phyloP scores from a whole-genome alignment of 202 grass and related monocot genomes.

The Saccharum hybrid region DNA sequence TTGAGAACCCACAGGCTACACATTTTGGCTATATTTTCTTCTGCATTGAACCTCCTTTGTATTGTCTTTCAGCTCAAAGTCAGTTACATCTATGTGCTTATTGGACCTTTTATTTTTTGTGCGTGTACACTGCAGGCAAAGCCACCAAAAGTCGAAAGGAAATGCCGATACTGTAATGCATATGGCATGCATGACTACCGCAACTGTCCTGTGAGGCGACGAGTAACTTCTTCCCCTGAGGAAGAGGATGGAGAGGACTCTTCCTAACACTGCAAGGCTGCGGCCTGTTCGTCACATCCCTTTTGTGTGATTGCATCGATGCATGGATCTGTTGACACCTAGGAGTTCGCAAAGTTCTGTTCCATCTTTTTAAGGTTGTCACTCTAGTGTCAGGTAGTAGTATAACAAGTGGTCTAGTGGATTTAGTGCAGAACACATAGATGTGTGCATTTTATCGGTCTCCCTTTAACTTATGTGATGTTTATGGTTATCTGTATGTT shows the following conservation, averaged over 20 bases:
- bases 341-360: not conserved
- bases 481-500: not conserved
- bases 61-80: not conserved
- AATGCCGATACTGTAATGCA: not conserved
- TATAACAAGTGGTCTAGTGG: not conserved
- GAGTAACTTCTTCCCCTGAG: not conserved
- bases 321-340: not conserved
- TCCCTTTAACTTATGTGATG: not conserved
- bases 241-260: not conserved
- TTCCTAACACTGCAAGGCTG: not conserved
- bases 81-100: not conserved
- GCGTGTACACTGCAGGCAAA: constrained; percentile 15
- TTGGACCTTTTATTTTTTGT: not conserved
- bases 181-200: constrained; percentile 15
- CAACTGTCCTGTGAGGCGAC: constrained; percentile 25
- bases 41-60: not conserved
- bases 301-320: not conserved
- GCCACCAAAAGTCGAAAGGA: not conserved
- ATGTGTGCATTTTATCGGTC: not conserved
- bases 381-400: not conserved
- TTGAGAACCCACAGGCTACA: not conserved
- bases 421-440: not conserved
- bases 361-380: not conserved
- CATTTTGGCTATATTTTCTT: not conserved
- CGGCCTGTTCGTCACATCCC: not conserved